Percentiles rank a stretch among this genome's conserved stretches.
These are phyloP conservation scores for Leavenworthia alabamica DNA, from an alignment of 345 rosid species.

Conservation along the genomic window DNA sequence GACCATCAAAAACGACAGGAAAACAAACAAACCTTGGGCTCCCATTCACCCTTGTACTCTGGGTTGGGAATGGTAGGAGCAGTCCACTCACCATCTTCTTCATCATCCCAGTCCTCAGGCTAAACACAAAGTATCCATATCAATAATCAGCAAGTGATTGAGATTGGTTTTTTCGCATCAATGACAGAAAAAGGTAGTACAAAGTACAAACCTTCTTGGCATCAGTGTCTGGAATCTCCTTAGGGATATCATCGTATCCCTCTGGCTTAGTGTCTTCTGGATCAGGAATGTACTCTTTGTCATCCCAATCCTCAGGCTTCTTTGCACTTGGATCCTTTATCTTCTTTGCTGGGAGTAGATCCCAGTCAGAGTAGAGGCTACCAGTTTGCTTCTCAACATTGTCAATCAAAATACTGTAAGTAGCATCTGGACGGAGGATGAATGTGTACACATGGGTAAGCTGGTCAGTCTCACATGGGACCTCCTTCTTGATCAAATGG, in stretches of 20 bases:
- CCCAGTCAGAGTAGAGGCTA: slow-evolving; percentile 90
- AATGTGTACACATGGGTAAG: slow-evolving; percentile 91
- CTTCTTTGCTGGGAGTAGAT: slow-evolving; percentile 78
- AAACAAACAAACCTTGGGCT: slow-evolving; percentile 62
- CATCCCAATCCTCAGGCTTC: slow-evolving; percentile 99
- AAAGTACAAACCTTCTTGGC: slow-evolving; percentile 73
- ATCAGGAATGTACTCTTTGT: slow-evolving; percentile 76
- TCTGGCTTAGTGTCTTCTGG: slow-evolving; percentile 93
- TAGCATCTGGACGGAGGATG: slow-evolving; percentile 85
- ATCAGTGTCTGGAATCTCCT: slow-evolving; percentile 84
- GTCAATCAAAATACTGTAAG: slow-evolving; percentile 88
- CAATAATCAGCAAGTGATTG: background rate
- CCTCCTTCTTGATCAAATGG: slow-evolving; percentile 93
- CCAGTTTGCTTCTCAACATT: slow-evolving; percentile 93
- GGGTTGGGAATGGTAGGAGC: slow-evolving; percentile 90
- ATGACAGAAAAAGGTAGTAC: background rate
- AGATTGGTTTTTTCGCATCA: background rate
- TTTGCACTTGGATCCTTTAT: slow-evolving; percentile 95
- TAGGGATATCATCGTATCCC: slow-evolving; percentile 95
- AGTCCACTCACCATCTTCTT: slow-evolving; percentile 99
- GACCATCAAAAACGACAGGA: background rate
- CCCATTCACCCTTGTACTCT: slow-evolving; percentile 94
- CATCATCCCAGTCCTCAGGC: slow-evolving; percentile 99
- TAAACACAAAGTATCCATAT: slow-evolving; percentile 13
- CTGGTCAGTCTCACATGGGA: slow-evolving; percentile 98